Conservation (phyloP, 2,329 filamentous ascomycete genomes). For the Ophiostoma perfectum region DNA sequence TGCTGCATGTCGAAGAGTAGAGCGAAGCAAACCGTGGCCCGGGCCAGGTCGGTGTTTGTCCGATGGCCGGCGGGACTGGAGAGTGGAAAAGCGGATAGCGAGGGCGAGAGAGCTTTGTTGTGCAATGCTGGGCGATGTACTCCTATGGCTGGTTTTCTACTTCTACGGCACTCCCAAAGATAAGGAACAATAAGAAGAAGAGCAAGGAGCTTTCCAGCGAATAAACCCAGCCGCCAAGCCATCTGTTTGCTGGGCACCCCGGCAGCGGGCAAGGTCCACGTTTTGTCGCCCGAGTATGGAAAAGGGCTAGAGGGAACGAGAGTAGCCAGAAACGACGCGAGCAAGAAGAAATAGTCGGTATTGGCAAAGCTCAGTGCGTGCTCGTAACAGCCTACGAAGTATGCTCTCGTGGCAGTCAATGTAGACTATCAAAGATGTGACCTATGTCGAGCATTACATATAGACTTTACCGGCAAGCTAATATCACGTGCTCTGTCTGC, state of each 20-base stretch:
- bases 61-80: slow-evolving; percentile 2
- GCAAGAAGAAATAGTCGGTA: background rate
- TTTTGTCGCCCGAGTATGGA: background rate
- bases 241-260: background rate
- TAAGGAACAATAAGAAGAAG: background rate
- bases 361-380: no score
- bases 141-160: no score
- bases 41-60: background rate
- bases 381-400: no score
- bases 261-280: background rate
- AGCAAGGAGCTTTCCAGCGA: background rate
- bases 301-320: background rate
- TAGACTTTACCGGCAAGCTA: no score
- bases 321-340: background rate
- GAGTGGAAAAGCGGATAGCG: background rate
- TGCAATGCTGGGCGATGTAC: background rate
- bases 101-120: background rate
- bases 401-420: no score
- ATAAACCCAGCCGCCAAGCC: background rate
- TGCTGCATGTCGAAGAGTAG: background rate
- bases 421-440: no score
- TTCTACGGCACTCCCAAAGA: background rate
- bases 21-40: background rate
- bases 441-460: no score
- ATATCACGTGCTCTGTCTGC: no score